A percentile compares a stretch with the other conserved stretches of the same genome.
phyloP scores from a whole-genome alignment of 345 rosid genomes.

The Aquilaria sinensis region DNA sequence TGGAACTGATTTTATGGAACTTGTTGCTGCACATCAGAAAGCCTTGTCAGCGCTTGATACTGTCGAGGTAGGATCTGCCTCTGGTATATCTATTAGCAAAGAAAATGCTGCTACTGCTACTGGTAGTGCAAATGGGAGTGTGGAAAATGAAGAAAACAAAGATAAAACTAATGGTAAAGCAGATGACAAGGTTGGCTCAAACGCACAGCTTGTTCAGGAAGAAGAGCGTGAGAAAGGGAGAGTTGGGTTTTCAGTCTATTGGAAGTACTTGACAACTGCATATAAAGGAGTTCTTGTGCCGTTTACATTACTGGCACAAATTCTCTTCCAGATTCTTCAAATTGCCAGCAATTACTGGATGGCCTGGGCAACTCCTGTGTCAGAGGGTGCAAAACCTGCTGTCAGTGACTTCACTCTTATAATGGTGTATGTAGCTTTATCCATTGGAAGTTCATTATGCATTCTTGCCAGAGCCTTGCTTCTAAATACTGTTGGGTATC shows the following conservation, averaged over 20 bases:
- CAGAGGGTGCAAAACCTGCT: conserved; percentile 40
- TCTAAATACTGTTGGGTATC: conserved; percentile 51
- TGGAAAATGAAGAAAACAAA: conserved; percentile 25
- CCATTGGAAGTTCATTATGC: conserved; percentile 56
- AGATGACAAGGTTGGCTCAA: conserved; percentile 25
- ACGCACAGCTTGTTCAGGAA: conserved; percentile 65
- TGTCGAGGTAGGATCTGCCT: conserved; percentile 27
- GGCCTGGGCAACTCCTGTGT: conserved; percentile 81
- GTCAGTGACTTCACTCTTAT: conserved; percentile 41
- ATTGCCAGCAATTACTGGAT: conserved; percentile 87
- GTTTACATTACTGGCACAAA: conserved; percentile 50
- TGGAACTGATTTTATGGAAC: conserved; percentile 72
- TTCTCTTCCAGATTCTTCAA: conserved; percentile 58
- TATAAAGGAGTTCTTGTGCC: conserved; percentile 77
- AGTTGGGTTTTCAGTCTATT: conserved; percentile 55
- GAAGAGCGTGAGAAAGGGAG: conserved; percentile 85
- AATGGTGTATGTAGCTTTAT: conserved; percentile 47
- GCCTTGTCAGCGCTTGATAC: conserved; percentile 52
- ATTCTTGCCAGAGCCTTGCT: conserved; percentile 58
- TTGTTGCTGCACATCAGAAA: conserved; percentile 63
- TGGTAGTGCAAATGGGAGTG: conserved; percentile 10
- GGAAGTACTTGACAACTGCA: conserved; percentile 60
- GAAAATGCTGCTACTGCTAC: conserved; percentile 11
- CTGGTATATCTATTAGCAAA: conserved; percentile 19
- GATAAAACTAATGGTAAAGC: conserved; percentile 30